Evolutionary conservation across 2,329 filamentous ascomycete genomes (phyloP), one percentile per base, ranked within the genome.

Genomic region (Cladobotryum mycophilum): DNA sequence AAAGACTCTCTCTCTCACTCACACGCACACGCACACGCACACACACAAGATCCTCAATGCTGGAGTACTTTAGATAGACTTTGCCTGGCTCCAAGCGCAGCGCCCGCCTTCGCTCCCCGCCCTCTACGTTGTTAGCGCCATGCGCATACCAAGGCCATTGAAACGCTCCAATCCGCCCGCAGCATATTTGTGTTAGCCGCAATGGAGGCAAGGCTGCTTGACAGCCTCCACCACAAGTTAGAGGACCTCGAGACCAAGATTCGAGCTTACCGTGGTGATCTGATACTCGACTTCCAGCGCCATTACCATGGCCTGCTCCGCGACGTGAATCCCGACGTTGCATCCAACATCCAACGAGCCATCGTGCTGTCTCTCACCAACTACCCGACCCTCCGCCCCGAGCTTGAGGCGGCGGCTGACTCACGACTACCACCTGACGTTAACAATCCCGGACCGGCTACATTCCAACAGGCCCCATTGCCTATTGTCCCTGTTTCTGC

Each of bases 211-310:
- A 72, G 61, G 58, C 71, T 81, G 55, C 69, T 78, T 56, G 70
- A 72, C 50, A 73, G 76, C 65, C 72, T 82, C 62, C 70, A 75
- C 58, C 67, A 66, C 59, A 79, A 76, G 71, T 76, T 80, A 56
- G 68, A 66, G 60, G 72, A 81, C 59, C 76, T 84, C 47, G 78
- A 84, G 60, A 68, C 70, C 62, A 78, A 76, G 63, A 78, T 84
- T 60, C 72, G 70, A 53, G 69, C 72, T 53, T 82, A 80, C 67
- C 78, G 76, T 57, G 74, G 73, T 61, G 76, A 79, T 55, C 75
- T 82, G 72, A 72, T 76, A 47, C 64, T 70, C 56, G 77, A 83
- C 58, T 85, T 83, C 60, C 69, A 75, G 51, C 73, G 71, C 56
- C 77, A 81, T 66, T 75, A 76, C 55, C 71, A 72, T 50, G 66